Percentiles rank a stretch among this genome's conserved stretches.
phyloP scores from a whole-genome alignment of 805 yeast genomes.

The Pichia nanzhaoensis region DNA sequence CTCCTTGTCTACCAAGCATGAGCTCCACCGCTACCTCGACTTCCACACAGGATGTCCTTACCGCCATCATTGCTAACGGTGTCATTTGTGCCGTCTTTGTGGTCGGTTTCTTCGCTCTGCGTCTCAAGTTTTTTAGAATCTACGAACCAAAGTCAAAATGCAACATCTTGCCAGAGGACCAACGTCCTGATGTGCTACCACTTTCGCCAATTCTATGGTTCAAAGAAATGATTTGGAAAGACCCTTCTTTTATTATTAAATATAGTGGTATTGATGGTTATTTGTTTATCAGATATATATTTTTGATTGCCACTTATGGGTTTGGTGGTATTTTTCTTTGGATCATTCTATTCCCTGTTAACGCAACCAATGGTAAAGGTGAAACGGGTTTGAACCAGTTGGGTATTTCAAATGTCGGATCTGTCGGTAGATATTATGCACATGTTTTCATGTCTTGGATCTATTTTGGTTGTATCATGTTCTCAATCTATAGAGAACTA shows the following conservation, averaged over 20 bases:
- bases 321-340: conserved; percentile 51
- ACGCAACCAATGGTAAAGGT: conserved; percentile 61
- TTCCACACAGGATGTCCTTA: conserved; percentile 69
- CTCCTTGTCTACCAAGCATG: not conserved
- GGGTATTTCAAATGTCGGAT: conserved; percentile 67
- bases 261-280: conserved; percentile 95
- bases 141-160: conserved; percentile 77
- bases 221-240: conserved; percentile 50
- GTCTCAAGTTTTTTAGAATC: conserved; percentile 63
- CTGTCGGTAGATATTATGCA: conserved; percentile 65
- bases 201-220: conserved; percentile 69
- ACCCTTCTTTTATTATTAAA: conserved; percentile 68
- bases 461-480: conserved; percentile 64
- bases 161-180: conserved; percentile 49
- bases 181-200: conserved; percentile 70
- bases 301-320: conserved; percentile 46
- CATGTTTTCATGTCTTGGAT: conserved; percentile 80
- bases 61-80: conserved; percentile 65
- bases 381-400: conserved; percentile 66
- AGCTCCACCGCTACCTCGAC: conserved; percentile 23
- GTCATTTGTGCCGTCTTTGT: conserved; percentile 59
- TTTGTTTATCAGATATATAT: conserved; percentile 75
- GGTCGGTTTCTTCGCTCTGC: conserved; percentile 52
- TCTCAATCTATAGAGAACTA: conserved; percentile 75
- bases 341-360: conserved; percentile 76